A percentile compares a stretch with the other conserved stretches of the same genome.
These are phyloP conservation scores for Auricularia heimuer DNA, from an alignment of 768 basidiomycete species.

Conservation along the genomic window DNA sequence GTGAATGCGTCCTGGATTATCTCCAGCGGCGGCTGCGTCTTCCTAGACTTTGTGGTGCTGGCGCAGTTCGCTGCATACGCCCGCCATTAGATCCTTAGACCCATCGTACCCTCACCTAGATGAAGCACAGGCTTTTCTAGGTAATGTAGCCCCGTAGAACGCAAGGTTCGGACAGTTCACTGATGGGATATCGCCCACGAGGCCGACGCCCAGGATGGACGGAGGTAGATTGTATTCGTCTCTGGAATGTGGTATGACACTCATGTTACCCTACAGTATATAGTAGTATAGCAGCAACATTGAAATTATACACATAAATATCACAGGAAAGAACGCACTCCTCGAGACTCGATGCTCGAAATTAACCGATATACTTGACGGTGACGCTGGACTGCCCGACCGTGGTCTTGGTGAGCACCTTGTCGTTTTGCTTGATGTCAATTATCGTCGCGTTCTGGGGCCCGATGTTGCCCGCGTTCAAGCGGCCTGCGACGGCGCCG, in stretches of 20 bases:
- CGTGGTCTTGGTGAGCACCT: conserved; percentile 22
- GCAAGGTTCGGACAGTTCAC: no score
- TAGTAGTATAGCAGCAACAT: no score
- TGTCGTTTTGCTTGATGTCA: conserved; percentile 26
- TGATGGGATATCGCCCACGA: no score
- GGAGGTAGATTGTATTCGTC: background rate
- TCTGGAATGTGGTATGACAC: background rate
- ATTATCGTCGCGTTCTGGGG: conserved; percentile 23
- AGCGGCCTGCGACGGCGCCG: conserved; percentile 19
- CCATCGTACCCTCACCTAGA: no score
- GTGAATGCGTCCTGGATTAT: background rate
- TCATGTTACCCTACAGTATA: background rate
- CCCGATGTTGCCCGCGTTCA: conserved; percentile 15
- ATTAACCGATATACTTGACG: conserved; percentile 13
- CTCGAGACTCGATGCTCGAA: background rate
- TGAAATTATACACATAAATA: no score
- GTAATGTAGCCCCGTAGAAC: no score
- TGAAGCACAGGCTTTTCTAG: no score
- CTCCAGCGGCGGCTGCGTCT: background rate
- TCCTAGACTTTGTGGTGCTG: background rate
- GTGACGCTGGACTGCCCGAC: conserved; percentile 16
- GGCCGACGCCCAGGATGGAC: no score
- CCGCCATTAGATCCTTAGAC: background rate
- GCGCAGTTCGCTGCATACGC: background rate
- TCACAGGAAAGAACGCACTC: background rate